Evolutionary conservation across 495 filamentous ascomycete species (phyloP).

Genomic region (Talaromyces adpressus): DNA sequence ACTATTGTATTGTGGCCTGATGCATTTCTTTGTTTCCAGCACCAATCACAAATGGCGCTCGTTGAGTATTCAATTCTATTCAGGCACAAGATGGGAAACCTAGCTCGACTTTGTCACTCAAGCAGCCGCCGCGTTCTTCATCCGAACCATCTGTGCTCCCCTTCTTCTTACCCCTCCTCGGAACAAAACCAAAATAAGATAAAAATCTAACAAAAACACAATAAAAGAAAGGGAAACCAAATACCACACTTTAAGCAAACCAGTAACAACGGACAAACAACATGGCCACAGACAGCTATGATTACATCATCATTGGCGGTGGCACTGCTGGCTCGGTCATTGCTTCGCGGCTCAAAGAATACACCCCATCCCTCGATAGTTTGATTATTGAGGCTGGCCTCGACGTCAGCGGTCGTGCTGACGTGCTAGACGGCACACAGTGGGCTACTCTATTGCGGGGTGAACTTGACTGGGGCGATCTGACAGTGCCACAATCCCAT

Average conservation of each 20-base stretch:
- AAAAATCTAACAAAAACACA: background rate
- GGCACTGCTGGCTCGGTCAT: slow-evolving; percentile 35
- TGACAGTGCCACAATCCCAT: slow-evolving; percentile 1
- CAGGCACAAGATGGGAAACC: too few relatives aligned
- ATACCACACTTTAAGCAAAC: background rate
- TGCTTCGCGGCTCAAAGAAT: slow-evolving; percentile 31
- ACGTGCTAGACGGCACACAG: slow-evolving; percentile 3
- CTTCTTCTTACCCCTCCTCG: background rate
- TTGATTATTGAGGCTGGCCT: slow-evolving; percentile 48
- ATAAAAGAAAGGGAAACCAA: background rate
- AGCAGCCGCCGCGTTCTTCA: too few relatives aligned
- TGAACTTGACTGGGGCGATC: slow-evolving; percentile 1
- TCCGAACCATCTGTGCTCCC: background rate
- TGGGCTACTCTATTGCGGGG: background rate
- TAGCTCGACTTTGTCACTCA: too few relatives aligned
- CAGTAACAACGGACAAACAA: slow-evolving; percentile 1
- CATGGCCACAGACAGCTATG: slow-evolving; percentile 7
- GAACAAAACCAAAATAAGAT: background rate
- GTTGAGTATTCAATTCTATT: background rate
- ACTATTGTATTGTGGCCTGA: too few relatives aligned
- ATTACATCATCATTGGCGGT: slow-evolving; percentile 33
- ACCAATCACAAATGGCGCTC: background rate
- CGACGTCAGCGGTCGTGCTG: slow-evolving; percentile 6
- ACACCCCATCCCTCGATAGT: slow-evolving; percentile 26
- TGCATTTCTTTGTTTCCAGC: background rate